phyloP scores from a whole-genome alignment of 257 asterid species.

The Gentiana macrophylla region DNA sequence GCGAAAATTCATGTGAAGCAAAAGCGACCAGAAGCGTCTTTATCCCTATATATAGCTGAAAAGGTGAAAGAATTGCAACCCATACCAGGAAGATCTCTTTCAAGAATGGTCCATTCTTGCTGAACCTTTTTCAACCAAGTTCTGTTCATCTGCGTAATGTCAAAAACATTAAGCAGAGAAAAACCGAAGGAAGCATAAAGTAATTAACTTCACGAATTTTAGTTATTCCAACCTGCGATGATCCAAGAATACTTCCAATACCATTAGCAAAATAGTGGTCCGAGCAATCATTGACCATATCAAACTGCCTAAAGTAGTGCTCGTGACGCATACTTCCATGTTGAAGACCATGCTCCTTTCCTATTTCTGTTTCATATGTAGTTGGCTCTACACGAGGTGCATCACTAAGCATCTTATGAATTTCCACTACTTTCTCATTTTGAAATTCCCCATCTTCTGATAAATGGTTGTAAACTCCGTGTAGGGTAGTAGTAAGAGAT shows the following conservation, averaged over 20 bases:
- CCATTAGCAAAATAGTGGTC: conserved; percentile 71
- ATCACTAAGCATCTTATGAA: conserved; percentile 17
- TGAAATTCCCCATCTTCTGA: conserved; percentile 25
- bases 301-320: conserved; percentile 55
- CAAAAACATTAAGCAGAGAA: not conserved
- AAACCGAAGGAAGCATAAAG: not conserved
- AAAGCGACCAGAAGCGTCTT: no score
- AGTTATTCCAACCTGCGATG: conserved; percentile 39
- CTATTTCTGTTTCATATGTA: conserved; percentile 21
- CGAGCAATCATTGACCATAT: conserved; percentile 62
- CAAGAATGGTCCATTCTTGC: conserved; percentile 86
- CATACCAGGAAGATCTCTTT: conserved; percentile 89
- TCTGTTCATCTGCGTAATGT: conserved; percentile 40
- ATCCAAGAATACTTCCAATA: conserved; percentile 38
- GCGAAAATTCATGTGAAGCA: no score
- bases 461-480: conserved; percentile 31
- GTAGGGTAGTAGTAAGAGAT: conserved; percentile 31
- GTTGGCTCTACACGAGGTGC: conserved; percentile 20
- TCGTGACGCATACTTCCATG: conserved; percentile 28
- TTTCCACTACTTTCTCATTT: conserved; percentile 33
- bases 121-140: conserved; percentile 78
- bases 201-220: not conserved
- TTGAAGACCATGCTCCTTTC: conserved; percentile 13
- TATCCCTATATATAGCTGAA: no score
- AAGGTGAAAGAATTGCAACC: not conserved